Conservation (phyloP, 371 early-diverging fungal genomes). For the Sanchytrium tribonematis region DNA sequence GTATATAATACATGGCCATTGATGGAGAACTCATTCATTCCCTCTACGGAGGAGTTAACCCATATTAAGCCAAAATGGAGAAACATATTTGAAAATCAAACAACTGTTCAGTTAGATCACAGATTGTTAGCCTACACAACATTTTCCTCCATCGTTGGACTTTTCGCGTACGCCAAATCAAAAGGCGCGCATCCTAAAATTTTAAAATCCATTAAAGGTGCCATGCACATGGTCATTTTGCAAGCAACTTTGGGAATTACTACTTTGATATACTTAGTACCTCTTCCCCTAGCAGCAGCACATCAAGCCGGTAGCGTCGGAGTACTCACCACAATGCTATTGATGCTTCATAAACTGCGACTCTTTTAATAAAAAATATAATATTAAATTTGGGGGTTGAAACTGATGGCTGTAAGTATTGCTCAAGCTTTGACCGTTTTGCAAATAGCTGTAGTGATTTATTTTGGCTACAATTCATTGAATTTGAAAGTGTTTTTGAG, state of each 20-base stretch:
- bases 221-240: not conserved
- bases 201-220: no score
- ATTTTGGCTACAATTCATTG: not conserved
- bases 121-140: conserved; percentile 62
- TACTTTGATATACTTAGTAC: conserved; percentile 71
- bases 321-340: conserved; percentile 47
- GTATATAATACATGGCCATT: conserved; percentile 68
- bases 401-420: no score
- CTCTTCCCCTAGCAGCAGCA: conserved; percentile 64
- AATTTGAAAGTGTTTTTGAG: not conserved
- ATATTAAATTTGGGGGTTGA: no score
- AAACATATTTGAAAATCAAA: conserved; percentile 70
- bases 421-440: not conserved
- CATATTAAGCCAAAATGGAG: conserved; percentile 23
- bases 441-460: not conserved
- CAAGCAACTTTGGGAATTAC: conserved; percentile 56
- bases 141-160: conserved; percentile 28
- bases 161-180: no score
- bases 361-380: conserved; percentile 6
- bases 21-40: conserved; percentile 42
- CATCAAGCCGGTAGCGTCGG: conserved; percentile 81
- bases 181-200: no score
- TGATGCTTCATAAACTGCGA: conserved; percentile 44
- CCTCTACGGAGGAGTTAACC: conserved; percentile 9
- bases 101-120: conserved; percentile 80